Conservation (phyloP, 495 filamentous ascomycete species). For the Neurospora sp. region DNA sequence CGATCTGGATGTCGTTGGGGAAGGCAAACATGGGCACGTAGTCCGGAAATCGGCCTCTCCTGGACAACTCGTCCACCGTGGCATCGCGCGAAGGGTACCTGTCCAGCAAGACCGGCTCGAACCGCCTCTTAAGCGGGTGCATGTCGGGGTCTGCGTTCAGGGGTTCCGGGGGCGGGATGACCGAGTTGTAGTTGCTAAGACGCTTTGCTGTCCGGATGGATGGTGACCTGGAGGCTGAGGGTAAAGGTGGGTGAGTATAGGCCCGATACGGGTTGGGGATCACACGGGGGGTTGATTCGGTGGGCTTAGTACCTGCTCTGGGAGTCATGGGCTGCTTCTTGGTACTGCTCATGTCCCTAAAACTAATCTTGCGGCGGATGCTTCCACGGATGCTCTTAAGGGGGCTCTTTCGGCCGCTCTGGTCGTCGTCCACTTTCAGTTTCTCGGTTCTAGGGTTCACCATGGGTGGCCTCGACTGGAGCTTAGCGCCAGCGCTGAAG, state of each 20-base stretch:
- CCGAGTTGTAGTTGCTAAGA: slow-evolving; percentile 95
- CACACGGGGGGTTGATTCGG: slow-evolving; percentile 11
- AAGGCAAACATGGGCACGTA: slow-evolving; percentile 99
- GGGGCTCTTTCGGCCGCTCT: slow-evolving; percentile 34
- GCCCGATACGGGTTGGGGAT: background rate
- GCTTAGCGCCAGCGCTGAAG: slow-evolving; percentile 75
- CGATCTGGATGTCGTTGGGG: slow-evolving; percentile 93
- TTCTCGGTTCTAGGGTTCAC: slow-evolving; percentile 69
- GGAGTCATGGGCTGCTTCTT: slow-evolving; percentile 71
- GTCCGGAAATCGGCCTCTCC: slow-evolving; percentile 84
- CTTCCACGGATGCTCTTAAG: slow-evolving; percentile 55
- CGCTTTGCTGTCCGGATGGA: slow-evolving; percentile 70
- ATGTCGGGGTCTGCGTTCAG: slow-evolving; percentile 82
- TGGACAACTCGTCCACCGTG: slow-evolving; percentile 62
- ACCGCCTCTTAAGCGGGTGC: slow-evolving; percentile 87
- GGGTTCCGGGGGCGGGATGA: slow-evolving; percentile 88
- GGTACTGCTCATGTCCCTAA: slow-evolving; percentile 88
- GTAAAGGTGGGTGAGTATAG: slow-evolving; percentile 11
- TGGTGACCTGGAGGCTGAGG: slow-evolving; percentile 49
- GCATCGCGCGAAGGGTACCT: slow-evolving; percentile 80
- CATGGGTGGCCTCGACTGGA: slow-evolving; percentile 56
- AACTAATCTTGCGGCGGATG: slow-evolving; percentile 77
- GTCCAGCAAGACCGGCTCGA: slow-evolving; percentile 89
- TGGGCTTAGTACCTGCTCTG: slow-evolving; percentile 55
- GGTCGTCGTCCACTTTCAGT: slow-evolving; percentile 68